Evolutionary conservation across 495 filamentous ascomycete species (phyloP), one percentile per base, ranked within the genome.

Genomic region (Acidomyces sp.): DNA sequence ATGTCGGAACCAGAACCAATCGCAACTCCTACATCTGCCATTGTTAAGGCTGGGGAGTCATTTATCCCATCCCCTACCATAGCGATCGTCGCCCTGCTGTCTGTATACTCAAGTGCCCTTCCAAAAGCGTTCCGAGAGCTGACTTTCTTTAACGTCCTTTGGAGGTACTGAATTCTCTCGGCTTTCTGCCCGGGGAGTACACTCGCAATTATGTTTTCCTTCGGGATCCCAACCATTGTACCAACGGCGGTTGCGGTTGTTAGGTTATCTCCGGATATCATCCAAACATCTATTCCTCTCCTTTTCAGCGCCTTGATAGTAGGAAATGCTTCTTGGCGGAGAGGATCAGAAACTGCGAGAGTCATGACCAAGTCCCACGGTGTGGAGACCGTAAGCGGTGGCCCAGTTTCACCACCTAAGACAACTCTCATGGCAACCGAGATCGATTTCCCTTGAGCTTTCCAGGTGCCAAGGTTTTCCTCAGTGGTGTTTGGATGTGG

Each of bases 251-350:
- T 52, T 10, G 74, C 74, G 2, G 88, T 85, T 17, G 62, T 71
- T 1, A 68, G 68, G 47, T 81, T 81, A 58, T 96, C 88, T 12
- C 88, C 88, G 3, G 85, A 90, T 29, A 93, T 78, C 84, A 96
- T 93, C 74, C 77, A 94, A 18, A 93, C 80, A 2, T 72, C 67
- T 38, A 83, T 75, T 41, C 71, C 71, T 20, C 68, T 70, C 16
- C 71, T 58, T 39, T 76, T 70, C 4, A 96, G 75, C 13, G 77
- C 63, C 5, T 60, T 53, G 50, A 95, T 73, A 21, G 87, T 72
- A 6, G 56, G 45, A 16, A 65, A 55, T 0, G 88, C 76, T 55
- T 92, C 84, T 3, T 77, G 74, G 3, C 90, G 82, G 47, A 94
- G 68, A 2, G 82, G 77, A 52, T 96, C 88, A 15, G 60, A 48